phyloP scores from a whole-genome alignment of 164 flowering plant genomes.

The Nelumbo lutea region DNA sequence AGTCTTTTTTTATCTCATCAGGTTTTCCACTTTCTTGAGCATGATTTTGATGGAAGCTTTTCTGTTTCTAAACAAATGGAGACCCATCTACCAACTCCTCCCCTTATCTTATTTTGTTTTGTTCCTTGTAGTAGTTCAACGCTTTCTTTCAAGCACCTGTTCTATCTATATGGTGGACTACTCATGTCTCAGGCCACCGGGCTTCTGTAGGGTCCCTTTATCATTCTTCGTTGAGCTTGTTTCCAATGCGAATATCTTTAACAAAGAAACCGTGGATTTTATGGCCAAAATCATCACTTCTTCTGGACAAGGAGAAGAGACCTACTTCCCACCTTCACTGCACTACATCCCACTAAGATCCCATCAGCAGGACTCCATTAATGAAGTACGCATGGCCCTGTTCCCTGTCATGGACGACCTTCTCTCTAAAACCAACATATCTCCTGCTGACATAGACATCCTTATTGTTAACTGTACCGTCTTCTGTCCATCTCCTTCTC shows the following conservation, averaged over 20 bases:
- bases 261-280: slow-evolving; percentile 42
- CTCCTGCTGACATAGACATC: slow-evolving; percentile 45
- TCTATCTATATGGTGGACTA: slow-evolving; percentile 55
- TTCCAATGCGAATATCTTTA: slow-evolving; percentile 24
- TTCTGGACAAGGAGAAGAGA: slow-evolving; percentile 56
- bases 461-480: slow-evolving; percentile 67
- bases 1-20: slow-evolving; percentile 10
- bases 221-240: slow-evolving; percentile 47
- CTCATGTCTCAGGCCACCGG: slow-evolving; percentile 58
- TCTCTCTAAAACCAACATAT: slow-evolving; percentile 40
- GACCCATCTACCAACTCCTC: slow-evolving; percentile 24
- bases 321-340: slow-evolving; percentile 62
- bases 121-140: slow-evolving; percentile 10
- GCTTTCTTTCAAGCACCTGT: slow-evolving; percentile 19
- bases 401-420: slow-evolving; percentile 66
- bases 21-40: slow-evolving; percentile 13
- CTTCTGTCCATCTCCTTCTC: slow-evolving; percentile 64
- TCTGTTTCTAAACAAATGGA: slow-evolving; percentile 16
- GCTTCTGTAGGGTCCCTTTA: slow-evolving; percentile 44
- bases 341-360: slow-evolving; percentile 59
- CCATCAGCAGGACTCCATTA: slow-evolving; percentile 34
- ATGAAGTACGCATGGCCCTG: slow-evolving; percentile 52
- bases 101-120: slow-evolving; percentile 12
- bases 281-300: slow-evolving; percentile 48
- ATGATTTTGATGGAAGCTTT: slow-evolving; percentile 17